phyloP scores from a whole-genome alignment of 139 green algal genomes.

The Coccomyxa sp. region DNA sequence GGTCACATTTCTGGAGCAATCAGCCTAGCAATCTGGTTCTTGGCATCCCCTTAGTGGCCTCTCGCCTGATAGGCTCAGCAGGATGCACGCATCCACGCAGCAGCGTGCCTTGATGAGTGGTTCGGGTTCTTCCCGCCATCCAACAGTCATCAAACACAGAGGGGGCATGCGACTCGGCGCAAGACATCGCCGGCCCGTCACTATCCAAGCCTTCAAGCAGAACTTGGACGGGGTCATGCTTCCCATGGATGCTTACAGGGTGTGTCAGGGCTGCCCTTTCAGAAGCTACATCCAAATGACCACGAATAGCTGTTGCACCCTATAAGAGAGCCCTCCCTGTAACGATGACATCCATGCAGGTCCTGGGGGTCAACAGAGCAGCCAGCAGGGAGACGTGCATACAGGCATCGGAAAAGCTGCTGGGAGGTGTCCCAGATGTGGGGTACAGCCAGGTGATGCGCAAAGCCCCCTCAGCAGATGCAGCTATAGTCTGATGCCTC shows the following conservation, averaged over 20 bases:
- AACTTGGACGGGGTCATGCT: neutral
- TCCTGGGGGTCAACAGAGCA: neutral
- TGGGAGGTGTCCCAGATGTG: neutral
- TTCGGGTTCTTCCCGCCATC: too few species aligned
- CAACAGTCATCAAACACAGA: too few species aligned
- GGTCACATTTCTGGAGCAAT: too few species aligned
- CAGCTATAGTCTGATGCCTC: too few species aligned
- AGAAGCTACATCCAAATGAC: neutral
- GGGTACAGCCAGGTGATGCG: conserved; percentile 4
- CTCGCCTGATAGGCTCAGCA: too few species aligned
- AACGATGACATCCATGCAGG: neutral
- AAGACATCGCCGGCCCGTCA: too few species aligned
- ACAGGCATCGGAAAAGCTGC: neutral
- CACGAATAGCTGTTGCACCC: neutral
- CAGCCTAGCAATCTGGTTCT: too few species aligned
- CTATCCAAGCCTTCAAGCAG: neutral
- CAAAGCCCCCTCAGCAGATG: too few species aligned
- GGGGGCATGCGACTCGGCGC: too few species aligned
- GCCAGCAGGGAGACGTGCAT: neutral
- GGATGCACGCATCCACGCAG: too few species aligned
- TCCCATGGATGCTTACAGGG: neutral
- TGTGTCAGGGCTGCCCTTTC: neutral
- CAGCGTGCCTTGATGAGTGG: too few species aligned
- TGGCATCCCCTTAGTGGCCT: too few species aligned
- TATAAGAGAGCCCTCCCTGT: neutral